A percentile compares a stretch with the other conserved stretches of the same genome.
These are phyloP conservation scores for Chaetomium fimeti DNA, from an alignment of 495 filamentous ascomycete genomes.

Conservation along the genomic window DNA sequence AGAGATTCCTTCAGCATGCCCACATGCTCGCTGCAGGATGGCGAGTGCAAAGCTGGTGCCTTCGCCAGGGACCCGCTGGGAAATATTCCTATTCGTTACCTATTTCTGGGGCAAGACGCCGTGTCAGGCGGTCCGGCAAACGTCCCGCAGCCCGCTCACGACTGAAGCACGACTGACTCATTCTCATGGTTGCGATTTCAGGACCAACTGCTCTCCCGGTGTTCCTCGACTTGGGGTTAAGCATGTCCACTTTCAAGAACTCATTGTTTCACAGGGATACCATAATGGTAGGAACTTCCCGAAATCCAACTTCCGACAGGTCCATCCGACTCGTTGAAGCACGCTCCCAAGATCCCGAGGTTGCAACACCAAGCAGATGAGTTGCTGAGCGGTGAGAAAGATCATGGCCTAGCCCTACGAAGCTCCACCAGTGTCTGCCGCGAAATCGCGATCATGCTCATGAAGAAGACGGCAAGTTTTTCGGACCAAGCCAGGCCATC, in stretches of 20 bases:
- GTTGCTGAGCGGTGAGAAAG: constrained; percentile 13
- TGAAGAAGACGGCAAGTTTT: not conserved
- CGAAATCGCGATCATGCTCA: not conserved
- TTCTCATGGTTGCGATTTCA: constrained; percentile 9
- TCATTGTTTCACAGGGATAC: not conserved
- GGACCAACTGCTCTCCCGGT: constrained; percentile 15
- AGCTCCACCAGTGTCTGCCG: not conserved
- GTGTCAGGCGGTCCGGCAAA: constrained; percentile 23
- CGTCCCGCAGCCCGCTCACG: constrained; percentile 7
- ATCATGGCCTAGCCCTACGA: not conserved
- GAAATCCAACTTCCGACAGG: not conserved
- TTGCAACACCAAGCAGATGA: constrained; percentile 1
- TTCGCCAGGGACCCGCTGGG: constrained; percentile 10
- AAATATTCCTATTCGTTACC: constrained; percentile 20
- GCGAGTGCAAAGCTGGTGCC: constrained; percentile 20
- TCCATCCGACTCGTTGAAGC: not conserved
- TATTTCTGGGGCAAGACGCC: constrained; percentile 21
- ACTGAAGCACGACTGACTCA: constrained; percentile 1
- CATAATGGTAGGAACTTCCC: not conserved
- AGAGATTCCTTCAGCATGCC: constrained; percentile 9
- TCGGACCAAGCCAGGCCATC: not conserved
- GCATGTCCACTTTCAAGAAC: not conserved
- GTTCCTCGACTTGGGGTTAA: not conserved
- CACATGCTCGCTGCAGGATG: constrained; percentile 20
- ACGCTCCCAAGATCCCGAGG: not conserved